Base-by-base conservation (phyloP, 2,329 filamentous ascomycete species). In the Harringtonia lauricola region DNA sequence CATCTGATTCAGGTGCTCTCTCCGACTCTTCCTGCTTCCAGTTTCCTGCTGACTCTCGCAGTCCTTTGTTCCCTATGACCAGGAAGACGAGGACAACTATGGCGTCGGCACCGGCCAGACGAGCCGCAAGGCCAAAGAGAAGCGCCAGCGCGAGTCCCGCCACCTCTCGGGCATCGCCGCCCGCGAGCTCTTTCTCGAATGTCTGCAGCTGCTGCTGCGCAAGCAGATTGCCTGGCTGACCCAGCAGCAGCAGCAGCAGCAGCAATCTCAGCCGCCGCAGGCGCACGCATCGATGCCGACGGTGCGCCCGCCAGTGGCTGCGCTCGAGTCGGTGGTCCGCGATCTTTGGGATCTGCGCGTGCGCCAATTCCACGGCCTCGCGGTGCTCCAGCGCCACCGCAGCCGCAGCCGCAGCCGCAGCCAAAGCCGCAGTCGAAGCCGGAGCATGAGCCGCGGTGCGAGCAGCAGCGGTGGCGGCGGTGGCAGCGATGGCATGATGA, bases 281-380 rank as follows among this genome's bases (percentile, higher is more conserved):
- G 18, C 15, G n/a, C 10, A 6, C 12, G 13, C 30, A 22, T 10
- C 14, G 4, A 12, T 22, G 3, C 12, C 19, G 4, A 9, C 24
- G 26, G 21, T 26, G 9, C 35, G 19, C 13, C 80, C 43, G 3
- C 39, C 50, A 19, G 18, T 82, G 2, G 60, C 68, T 5, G 83
- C 94, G 53, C 69, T 95, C 13, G 87, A 94, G 67, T 80, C 67
- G 8, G 70, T 94, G 10, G 79, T 94, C 6, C 77, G 80, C 46
- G 88, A 95, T 57, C 72, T 98, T 14, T 98, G 92, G 90, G 72
- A 81, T 42, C 64, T 95, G 41, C 76, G 86, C 6, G 66, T 71
- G 3, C 64, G 72, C 31, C 55, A 59, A 41, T 67, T 88, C 31
- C 70, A 75, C 39, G 71, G 68, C 38, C 64, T 86, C 19, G 65